Conservation (phyloP, 2,329 filamentous ascomycete species). For the Penicillium sp. region DNA sequence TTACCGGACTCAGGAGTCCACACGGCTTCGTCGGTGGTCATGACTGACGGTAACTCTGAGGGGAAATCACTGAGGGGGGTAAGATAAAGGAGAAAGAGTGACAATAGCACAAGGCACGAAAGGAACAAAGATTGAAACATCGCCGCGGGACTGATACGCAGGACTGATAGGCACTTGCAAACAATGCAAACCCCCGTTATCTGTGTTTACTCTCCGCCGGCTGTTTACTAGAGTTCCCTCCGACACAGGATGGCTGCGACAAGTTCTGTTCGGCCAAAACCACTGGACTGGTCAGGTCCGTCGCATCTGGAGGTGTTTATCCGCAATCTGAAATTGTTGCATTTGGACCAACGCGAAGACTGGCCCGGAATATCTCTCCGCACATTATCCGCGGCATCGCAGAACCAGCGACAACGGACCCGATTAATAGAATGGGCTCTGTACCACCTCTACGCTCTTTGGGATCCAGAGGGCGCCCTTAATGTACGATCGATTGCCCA, state of each 20-base stretch:
- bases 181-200: constrained; percentile 28
- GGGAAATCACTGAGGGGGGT: constrained; percentile 4
- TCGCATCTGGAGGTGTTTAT: constrained; percentile 66
- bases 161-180: constrained; percentile 18
- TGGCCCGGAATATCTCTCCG: constrained; percentile 72
- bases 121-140: constrained; percentile 5
- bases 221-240: constrained; percentile 12
- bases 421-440: constrained; percentile 84
- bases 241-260: constrained; percentile 33
- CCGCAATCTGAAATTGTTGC: constrained; percentile 76
- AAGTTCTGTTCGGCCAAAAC: constrained; percentile 30
- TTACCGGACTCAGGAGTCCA: constrained; percentile 40
- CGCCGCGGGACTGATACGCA: constrained; percentile 11
- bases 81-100: constrained; percentile 6
- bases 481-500: constrained; percentile 54
- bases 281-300: constrained; percentile 41
- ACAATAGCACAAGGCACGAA: neutral
- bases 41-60: constrained; percentile 14
- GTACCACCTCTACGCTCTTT: constrained; percentile 80
- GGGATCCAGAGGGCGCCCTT: constrained; percentile 71
- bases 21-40: constrained; percentile 32
- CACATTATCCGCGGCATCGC: constrained; percentile 66
- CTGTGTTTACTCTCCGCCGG: constrained; percentile 23
- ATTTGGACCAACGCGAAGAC: constrained; percentile 70
- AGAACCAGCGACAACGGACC: constrained; percentile 77